A percentile compares a stretch with the other conserved stretches of the same genome.
These are phyloP conservation scores for Aspergillus japonicus DNA, from an alignment of 2,329 filamentous ascomycete species.

Conservation along the genomic window DNA sequence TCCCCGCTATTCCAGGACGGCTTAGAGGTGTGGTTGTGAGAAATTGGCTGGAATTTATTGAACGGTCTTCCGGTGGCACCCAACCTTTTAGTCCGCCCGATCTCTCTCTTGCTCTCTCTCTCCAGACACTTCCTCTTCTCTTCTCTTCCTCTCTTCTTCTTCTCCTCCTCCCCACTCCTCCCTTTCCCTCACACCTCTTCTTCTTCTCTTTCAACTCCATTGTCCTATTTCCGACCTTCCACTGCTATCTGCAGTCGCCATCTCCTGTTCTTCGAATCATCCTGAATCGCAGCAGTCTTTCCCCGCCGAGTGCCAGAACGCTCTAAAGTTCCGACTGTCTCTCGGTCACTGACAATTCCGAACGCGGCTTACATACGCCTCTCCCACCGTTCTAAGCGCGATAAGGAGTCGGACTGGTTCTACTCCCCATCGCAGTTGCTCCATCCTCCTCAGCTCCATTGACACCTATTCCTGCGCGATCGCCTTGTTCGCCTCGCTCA, in stretches of 20 bases:
- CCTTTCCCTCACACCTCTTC: neutral
- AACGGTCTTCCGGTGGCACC: neutral
- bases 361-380: slow-evolving; percentile 22
- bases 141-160: slow-evolving; percentile 15
- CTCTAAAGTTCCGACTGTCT: neutral
- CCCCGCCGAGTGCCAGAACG: too few species aligned
- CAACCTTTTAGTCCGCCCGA: neutral
- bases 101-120: neutral
- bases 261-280: neutral
- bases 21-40: neutral
- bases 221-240: neutral
- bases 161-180: slow-evolving; percentile 12
- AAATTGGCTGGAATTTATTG: neutral
- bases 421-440: slow-evolving; percentile 9
- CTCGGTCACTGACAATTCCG: slow-evolving; percentile 10
- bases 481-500: neutral
- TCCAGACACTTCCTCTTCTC: slow-evolving; percentile 6
- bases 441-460: neutral
- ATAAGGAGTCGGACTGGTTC: slow-evolving; percentile 15
- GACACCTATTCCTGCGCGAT: neutral
- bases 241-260: neutral
- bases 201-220: neutral
- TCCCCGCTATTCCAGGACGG: neutral
- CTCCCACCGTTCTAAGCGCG: neutral
- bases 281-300: neutral